These are phyloP conservation scores for Diatrype stigma DNA, from an alignment of 2,329 filamentous ascomycete species.

Conservation along the genomic window DNA sequence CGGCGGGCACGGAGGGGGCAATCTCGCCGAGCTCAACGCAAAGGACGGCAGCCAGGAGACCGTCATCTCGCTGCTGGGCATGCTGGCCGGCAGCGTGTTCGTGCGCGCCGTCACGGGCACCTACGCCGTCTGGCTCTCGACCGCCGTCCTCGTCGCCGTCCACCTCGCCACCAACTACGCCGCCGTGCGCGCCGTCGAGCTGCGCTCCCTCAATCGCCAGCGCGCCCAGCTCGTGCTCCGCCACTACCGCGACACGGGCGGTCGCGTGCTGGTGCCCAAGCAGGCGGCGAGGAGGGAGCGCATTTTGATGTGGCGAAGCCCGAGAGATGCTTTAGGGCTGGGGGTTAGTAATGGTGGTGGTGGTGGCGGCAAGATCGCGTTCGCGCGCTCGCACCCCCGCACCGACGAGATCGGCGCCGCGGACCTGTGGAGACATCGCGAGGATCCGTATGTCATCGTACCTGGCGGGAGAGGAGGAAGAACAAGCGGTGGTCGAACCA, in stretches of 20 bases:
- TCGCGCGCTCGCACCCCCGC: slow-evolving; percentile 24
- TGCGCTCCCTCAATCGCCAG: slow-evolving; percentile 82
- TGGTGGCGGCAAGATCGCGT: slow-evolving; percentile 26
- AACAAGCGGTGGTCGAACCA: slow-evolving; percentile 34
- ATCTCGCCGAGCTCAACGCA: slow-evolving; percentile 89
- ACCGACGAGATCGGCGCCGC: slow-evolving; percentile 16
- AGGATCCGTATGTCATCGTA: slow-evolving; percentile 60
- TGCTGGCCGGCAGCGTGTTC: slow-evolving; percentile 78
- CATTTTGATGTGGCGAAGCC: slow-evolving; percentile 54
- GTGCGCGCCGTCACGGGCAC: slow-evolving; percentile 71
- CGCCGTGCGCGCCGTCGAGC: slow-evolving; percentile 78
- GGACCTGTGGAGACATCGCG: slow-evolving; percentile 46
- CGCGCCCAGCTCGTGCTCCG: slow-evolving; percentile 75
- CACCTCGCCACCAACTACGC: slow-evolving; percentile 84
- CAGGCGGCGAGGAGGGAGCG: slow-evolving; percentile 63
- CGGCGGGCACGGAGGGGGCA: slow-evolving; percentile 78
- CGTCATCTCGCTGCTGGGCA: slow-evolving; percentile 80
- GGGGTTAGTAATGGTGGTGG: too few relatives aligned
- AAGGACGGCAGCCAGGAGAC: slow-evolving; percentile 92
- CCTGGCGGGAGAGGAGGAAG: slow-evolving; percentile 38
- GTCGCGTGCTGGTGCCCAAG: slow-evolving; percentile 55
- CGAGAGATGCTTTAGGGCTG: too few relatives aligned
- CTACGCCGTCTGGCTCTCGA: slow-evolving; percentile 66
- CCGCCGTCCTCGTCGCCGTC: slow-evolving; percentile 66
- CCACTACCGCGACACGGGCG: slow-evolving; percentile 46